A percentile compares a stretch with the other conserved stretches of the same genome.
These are phyloP conservation scores for Tinospora cordifolia DNA, from an alignment of 164 flowering plant species.

Conservation along the genomic window DNA sequence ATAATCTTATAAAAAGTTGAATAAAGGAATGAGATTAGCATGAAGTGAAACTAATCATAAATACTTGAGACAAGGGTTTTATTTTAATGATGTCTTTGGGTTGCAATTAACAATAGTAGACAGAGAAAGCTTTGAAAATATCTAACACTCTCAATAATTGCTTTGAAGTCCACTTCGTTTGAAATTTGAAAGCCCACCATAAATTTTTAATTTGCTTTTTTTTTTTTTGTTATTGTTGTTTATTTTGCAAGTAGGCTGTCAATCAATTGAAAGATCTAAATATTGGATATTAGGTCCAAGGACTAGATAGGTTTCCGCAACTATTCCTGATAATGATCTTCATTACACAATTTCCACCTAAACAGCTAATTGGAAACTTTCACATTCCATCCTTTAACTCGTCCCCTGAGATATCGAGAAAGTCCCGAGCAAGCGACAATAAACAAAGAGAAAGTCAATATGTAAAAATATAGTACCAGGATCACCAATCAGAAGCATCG, in stretches of 20 bases:
- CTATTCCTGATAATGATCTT: not conserved
- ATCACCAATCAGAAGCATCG: slow-evolving; percentile 95
- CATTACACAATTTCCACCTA: not conserved
- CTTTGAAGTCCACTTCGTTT: too few relatives aligned
- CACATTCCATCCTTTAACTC: not conserved
- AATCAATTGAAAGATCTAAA: not conserved
- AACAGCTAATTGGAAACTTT: not conserved
- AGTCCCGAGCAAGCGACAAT: not conserved
- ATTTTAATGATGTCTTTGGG: too few relatives aligned
- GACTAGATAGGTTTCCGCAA: not conserved
- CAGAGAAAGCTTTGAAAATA: too few relatives aligned
- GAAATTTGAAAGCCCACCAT: too few relatives aligned
- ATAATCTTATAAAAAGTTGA: too few relatives aligned
- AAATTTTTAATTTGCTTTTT: too few relatives aligned
- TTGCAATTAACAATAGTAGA: too few relatives aligned
- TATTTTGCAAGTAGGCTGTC: not conserved
- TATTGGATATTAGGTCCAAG: not conserved
- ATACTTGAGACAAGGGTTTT: too few relatives aligned
- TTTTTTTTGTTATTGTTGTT: too few relatives aligned
- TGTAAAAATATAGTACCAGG: slow-evolving; percentile 48
- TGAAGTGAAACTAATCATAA: too few relatives aligned
- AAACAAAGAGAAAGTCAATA: not conserved
- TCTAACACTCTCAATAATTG: too few relatives aligned
- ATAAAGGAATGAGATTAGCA: too few relatives aligned
- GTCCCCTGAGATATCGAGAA: not conserved